These are phyloP conservation scores for Fusarium bactridioides DNA, from an alignment of 2,329 filamentous ascomycete species.

Conservation along the genomic window DNA sequence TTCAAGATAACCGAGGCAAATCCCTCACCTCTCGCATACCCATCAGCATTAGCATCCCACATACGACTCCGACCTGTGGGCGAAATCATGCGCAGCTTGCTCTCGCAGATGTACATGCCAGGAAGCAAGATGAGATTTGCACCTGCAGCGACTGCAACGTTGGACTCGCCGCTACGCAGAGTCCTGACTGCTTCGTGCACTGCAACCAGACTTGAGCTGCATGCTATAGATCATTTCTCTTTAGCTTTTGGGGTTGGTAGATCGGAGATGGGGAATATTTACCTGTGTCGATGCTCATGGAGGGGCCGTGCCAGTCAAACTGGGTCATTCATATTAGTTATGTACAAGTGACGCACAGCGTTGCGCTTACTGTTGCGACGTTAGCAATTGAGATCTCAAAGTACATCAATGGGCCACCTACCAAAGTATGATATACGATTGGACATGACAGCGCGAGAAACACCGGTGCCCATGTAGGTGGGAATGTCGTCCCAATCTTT, in stretches of 20 bases:
- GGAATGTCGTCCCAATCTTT: conserved; percentile 5
- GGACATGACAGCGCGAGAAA: conserved; percentile 18
- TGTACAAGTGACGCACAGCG: background rate
- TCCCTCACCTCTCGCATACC: conserved; percentile 29
- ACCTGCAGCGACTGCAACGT: conserved; percentile 12
- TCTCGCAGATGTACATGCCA: conserved; percentile 9
- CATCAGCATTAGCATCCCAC: conserved; percentile 14
- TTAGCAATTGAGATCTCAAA: background rate
- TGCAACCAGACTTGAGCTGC: conserved; percentile 11
- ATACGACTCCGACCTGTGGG: conserved; percentile 1
- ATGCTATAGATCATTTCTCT: background rate
- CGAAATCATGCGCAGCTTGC: conserved; percentile 12
- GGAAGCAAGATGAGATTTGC: conserved; percentile 15
- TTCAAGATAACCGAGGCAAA: conserved; percentile 19
- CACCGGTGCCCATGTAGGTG: conserved; percentile 8
- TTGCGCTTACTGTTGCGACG: background rate
- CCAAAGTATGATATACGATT: conserved; percentile 17
- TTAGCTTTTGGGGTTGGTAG: background rate
- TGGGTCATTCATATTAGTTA: background rate
- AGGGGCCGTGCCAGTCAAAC: conserved; percentile 16
- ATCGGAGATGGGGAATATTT: background rate
- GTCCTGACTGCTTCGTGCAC: conserved; percentile 13
- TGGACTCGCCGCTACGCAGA: conserved; percentile 13
- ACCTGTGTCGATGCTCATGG: conserved; percentile 19
- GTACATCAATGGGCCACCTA: fast-evolving